These are phyloP conservation scores for Stylonectria norvegica DNA, from an alignment of 2,329 filamentous ascomycete species.

Conservation along the genomic window DNA sequence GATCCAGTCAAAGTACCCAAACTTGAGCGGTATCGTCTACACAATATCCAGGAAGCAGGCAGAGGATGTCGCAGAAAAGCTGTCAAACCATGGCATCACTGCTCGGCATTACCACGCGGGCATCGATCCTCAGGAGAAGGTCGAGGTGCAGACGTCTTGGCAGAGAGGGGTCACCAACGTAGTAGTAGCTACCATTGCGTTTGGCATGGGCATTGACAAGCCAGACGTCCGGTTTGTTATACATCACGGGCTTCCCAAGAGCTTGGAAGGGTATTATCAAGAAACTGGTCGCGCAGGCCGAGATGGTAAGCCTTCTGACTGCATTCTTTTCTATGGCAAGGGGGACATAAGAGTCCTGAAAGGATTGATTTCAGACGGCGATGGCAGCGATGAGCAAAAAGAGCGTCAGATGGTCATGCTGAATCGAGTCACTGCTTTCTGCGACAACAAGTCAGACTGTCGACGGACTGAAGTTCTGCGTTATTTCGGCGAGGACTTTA, in stretches of 20 bases:
- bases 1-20: slow-evolving; percentile 67
- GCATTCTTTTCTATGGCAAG: slow-evolving; percentile 86
- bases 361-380: slow-evolving; percentile 78
- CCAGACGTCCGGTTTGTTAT: slow-evolving; percentile 94
- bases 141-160: slow-evolving; percentile 73
- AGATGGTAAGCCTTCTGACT: slow-evolving; percentile 82
- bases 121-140: slow-evolving; percentile 66
- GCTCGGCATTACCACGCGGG: slow-evolving; percentile 85
- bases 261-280: slow-evolving; percentile 95
- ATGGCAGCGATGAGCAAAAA: slow-evolving; percentile 75
- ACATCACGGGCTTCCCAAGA: slow-evolving; percentile 89
- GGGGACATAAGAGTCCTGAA: slow-evolving; percentile 70
- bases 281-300: slow-evolving; percentile 93
- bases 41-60: slow-evolving; percentile 82
- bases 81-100: slow-evolving; percentile 63
- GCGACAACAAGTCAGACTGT: slow-evolving; percentile 85
- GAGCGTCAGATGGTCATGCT: slow-evolving; percentile 82
- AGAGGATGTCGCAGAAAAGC: slow-evolving; percentile 71
- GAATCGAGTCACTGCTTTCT: slow-evolving; percentile 78
- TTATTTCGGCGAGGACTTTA: slow-evolving; percentile 92
- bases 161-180: slow-evolving; percentile 77
- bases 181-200: slow-evolving; percentile 96
- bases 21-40: slow-evolving; percentile 87
- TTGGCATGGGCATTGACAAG: slow-evolving; percentile 99
- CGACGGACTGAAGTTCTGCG: slow-evolving; percentile 80